Evolutionary conservation across 495 filamentous ascomycete genomes (phyloP).

Genomic region (Acidomyces sp.): DNA sequence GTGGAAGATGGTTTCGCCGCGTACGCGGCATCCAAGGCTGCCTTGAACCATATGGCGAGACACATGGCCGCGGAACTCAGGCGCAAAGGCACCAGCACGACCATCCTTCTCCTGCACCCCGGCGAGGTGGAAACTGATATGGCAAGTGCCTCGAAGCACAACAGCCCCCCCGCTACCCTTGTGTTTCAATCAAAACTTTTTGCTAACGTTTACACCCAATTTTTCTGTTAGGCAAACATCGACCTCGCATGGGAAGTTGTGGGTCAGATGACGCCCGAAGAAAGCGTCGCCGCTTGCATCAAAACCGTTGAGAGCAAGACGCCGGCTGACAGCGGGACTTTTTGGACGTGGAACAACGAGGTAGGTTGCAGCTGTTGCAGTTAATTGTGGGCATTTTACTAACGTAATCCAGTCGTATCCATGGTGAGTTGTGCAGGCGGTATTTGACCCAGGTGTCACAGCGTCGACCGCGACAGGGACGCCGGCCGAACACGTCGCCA

Average conservation of each 20-base stretch:
- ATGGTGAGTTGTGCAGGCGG: slow-evolving; percentile 12
- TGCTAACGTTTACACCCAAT: no score
- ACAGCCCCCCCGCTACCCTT: no score
- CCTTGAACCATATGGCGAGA: slow-evolving; percentile 42
- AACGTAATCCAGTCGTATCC: slow-evolving; percentile 13
- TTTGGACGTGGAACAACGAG: slow-evolving; percentile 44
- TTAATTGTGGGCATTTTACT: not conserved
- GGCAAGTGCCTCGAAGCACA: no score
- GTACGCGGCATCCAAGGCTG: slow-evolving; percentile 46
- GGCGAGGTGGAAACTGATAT: slow-evolving; percentile 45
- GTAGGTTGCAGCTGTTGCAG: slow-evolving; percentile 21
- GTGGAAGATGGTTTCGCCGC: slow-evolving; percentile 48
- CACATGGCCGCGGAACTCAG: slow-evolving; percentile 43
- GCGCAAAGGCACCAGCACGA: slow-evolving; percentile 33
- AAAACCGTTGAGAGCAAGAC: slow-evolving; percentile 38
- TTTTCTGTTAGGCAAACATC: slow-evolving; percentile 30
- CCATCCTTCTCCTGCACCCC: slow-evolving; percentile 43
- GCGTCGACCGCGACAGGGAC: no score
- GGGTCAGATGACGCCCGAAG: slow-evolving; percentile 36
- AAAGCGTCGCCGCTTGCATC: slow-evolving; percentile 40
- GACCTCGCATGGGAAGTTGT: slow-evolving; percentile 37
- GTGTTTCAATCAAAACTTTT: no score
- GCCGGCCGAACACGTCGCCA: no score
- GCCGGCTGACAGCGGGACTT: slow-evolving; percentile 37
- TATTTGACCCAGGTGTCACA: no score